Conservation (phyloP, 192 early-diverging fungal genomes). For the Backusella liffmaniae region DNA sequence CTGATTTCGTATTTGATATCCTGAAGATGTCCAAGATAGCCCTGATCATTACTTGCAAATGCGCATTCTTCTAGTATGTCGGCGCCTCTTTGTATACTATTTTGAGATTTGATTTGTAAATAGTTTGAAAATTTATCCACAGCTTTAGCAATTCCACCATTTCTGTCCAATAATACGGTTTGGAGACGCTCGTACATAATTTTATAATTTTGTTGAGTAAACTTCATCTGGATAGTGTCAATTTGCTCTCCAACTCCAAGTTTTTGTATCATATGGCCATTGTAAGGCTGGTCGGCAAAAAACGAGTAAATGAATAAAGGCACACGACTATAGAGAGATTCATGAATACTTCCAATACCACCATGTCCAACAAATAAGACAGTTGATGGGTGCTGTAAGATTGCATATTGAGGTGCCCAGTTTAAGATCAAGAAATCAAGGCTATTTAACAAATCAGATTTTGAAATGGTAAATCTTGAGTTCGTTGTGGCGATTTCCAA, state of each 20-base stretch:
- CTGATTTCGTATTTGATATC: neutral
- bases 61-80: slow-evolving; percentile 25
- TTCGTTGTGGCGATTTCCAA: neutral
- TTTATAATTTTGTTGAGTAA: neutral
- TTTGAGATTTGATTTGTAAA: slow-evolving; percentile 17
- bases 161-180: neutral
- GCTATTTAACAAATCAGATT: neutral
- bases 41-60: slow-evolving; percentile 14
- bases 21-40: neutral
- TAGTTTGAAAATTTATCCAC: neutral
- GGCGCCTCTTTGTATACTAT: slow-evolving; percentile 8
- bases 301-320: slow-evolving; percentile 33
- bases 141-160: neutral
- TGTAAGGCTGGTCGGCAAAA: slow-evolving; percentile 29
- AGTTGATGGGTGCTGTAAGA: slow-evolving; percentile 26
- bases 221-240: slow-evolving; percentile 4
- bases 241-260: slow-evolving; percentile 5
- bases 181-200: neutral
- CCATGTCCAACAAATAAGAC: slow-evolving; percentile 33
- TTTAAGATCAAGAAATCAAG: neutral
- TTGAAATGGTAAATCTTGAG: neutral
- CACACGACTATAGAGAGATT: slow-evolving; percentile 25
- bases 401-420: slow-evolving; percentile 34
- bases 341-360: slow-evolving; percentile 27
- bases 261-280: neutral